Percentiles rank a stretch among this genome's conserved stretches.
phyloP scores from a whole-genome alignment of 208 protist species.

The Leptomonas pyrrhocoris region DNA sequence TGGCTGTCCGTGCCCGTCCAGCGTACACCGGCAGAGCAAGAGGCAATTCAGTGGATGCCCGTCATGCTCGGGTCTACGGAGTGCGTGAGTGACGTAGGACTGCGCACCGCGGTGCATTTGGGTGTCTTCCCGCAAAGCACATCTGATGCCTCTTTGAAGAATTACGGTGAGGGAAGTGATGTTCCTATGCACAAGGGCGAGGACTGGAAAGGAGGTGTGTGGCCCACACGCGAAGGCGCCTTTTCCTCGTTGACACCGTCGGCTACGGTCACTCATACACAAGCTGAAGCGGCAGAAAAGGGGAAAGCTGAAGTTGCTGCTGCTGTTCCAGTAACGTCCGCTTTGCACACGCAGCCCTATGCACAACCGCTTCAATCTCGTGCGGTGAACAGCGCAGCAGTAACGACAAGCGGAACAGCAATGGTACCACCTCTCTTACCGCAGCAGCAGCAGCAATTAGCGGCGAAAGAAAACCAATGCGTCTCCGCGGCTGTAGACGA shows the following conservation, averaged over 20 bases:
- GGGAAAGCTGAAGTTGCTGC: neutral
- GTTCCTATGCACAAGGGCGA: neutral
- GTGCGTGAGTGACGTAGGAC: slow-evolving; percentile 65
- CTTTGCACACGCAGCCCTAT: neutral
- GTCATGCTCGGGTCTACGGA: slow-evolving; percentile 70
- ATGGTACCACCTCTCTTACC: neutral
- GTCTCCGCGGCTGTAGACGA: too few relatives aligned
- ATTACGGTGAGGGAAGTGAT: neutral
- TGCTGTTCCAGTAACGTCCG: neutral
- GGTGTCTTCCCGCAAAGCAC: slow-evolving; percentile 50
- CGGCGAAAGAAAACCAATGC: too few relatives aligned
- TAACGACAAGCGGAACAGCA: neutral
- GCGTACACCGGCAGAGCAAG: slow-evolving; percentile 41
- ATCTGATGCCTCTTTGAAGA: neutral
- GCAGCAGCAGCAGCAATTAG: too few relatives aligned
- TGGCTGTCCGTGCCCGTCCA: slow-evolving; percentile 73
- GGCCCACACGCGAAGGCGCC: slow-evolving; percentile 36
- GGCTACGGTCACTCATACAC: neutral
- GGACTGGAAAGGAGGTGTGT: slow-evolving; percentile 5
- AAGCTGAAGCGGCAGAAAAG: neutral
- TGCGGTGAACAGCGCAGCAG: neutral
- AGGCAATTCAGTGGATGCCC: slow-evolving; percentile 76
- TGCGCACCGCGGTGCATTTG: slow-evolving; percentile 72
- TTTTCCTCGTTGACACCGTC: slow-evolving; percentile 26
- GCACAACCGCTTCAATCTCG: neutral